Evolutionary conservation across 106 monocot species (phyloP).

Genomic region (Agapanthus africanus): DNA sequence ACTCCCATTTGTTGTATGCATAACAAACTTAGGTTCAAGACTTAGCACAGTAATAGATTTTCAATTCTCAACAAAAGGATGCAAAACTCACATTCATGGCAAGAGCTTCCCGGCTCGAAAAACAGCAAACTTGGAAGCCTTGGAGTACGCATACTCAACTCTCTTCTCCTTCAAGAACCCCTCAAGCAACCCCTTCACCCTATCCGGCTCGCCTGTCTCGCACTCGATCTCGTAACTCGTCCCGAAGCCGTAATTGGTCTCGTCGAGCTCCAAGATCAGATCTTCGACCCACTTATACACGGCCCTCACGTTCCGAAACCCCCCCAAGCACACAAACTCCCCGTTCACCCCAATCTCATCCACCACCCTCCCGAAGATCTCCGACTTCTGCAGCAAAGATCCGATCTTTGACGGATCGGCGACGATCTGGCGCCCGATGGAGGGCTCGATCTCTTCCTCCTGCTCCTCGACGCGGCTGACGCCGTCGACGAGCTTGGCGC

Average conservation of each 20-base stretch:
- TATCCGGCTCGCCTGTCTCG: slow-evolving; percentile 78
- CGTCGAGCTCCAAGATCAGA: slow-evolving; percentile 78
- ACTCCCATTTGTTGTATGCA: too few relatives aligned
- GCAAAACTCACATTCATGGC: slow-evolving; percentile 21
- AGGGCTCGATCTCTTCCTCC: slow-evolving; percentile 78
- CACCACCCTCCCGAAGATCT: slow-evolving; percentile 43
- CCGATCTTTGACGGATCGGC: slow-evolving; percentile 43
- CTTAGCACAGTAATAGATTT: too few relatives aligned
- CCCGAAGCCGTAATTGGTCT: slow-evolving; percentile 80
- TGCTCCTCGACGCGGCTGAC: slow-evolving; percentile 93
- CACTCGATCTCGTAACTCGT: slow-evolving; percentile 93
- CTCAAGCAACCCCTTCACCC: slow-evolving; percentile 67
- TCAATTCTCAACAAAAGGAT: too few relatives aligned
- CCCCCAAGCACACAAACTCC: slow-evolving; percentile 67
- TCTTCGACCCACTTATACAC: slow-evolving; percentile 79
- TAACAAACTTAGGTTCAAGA: too few relatives aligned
- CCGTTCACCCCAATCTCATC: slow-evolving; percentile 33
- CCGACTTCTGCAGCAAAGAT: slow-evolving; percentile 21
- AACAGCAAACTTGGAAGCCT: slow-evolving; percentile 66
- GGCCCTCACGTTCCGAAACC: slow-evolving; percentile 84
- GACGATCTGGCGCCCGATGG: slow-evolving; percentile 44
- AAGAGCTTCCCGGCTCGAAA: slow-evolving; percentile 79
- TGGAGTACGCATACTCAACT: slow-evolving; percentile 51
- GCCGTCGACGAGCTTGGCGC: slow-evolving; percentile 51
- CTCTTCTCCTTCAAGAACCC: slow-evolving; percentile 53